A percentile compares a stretch with the other conserved stretches of the same genome.
Conservation (phyloP, 2,329 filamentous ascomycete species). For the Cytospora chrysosperma region DNA sequence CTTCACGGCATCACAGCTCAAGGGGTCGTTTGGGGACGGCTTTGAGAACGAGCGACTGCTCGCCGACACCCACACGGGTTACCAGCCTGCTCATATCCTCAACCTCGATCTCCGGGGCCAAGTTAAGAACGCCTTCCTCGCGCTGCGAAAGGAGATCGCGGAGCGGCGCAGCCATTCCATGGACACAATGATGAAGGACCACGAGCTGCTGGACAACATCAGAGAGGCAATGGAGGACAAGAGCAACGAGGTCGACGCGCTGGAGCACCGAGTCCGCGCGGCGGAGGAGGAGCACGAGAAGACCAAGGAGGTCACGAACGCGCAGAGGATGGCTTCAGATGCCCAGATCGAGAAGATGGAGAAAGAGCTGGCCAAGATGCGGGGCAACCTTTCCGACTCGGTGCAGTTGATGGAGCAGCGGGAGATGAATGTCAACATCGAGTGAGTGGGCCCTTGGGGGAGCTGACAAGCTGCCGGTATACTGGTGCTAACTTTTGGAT, state of each 20-base stretch:
- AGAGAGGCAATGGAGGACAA: constrained; percentile 98
- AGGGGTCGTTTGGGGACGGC: constrained; percentile 39
- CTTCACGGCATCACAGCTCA: constrained; percentile 65
- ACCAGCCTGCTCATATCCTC: constrained; percentile 83
- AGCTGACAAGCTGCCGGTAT: neutral
- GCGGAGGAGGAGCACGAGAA: constrained; percentile 94
- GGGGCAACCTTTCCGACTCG: constrained; percentile 76
- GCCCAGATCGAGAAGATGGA: constrained; percentile 98
- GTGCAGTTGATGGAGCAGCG: constrained; percentile 91
- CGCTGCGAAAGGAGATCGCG: constrained; percentile 86
- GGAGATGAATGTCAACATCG: constrained; percentile 95
- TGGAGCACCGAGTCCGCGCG: constrained; percentile 83
- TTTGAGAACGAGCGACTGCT: constrained; percentile 73
- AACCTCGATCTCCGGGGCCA: constrained; percentile 84
- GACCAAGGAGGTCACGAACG: constrained; percentile 81
- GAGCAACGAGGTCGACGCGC: constrained; percentile 83
- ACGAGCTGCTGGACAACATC: constrained; percentile 89
- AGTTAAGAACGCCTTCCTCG: constrained; percentile 75
- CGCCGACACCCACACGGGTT: constrained; percentile 78
- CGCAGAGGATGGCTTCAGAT: constrained; percentile 85
- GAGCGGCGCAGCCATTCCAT: constrained; percentile 79
- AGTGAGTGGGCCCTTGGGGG: constrained; percentile 55
- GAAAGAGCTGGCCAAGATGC: constrained; percentile 94
- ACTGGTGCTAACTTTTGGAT: constrained; percentile 12
- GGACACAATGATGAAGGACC: constrained; percentile 90